These are phyloP conservation scores for Tetrapyrgos nigripes DNA, from an alignment of 1,284 basidiomycete genomes.

Conservation along the genomic window DNA sequence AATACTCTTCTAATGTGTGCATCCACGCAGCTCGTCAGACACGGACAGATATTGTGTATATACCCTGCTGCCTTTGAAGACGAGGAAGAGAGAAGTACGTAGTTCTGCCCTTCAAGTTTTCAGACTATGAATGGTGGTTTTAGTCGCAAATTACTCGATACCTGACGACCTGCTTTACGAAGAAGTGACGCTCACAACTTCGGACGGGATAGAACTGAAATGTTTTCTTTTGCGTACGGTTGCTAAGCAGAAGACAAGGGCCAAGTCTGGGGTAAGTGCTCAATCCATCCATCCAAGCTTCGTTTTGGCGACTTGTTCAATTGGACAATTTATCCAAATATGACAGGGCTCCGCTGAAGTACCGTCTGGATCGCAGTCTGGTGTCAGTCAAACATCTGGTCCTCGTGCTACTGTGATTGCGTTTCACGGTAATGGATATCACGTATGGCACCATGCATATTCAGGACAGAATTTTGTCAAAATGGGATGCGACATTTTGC, in stretches of 20 bases:
- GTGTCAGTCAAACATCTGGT: no score
- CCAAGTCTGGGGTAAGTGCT: constrained; percentile 18
- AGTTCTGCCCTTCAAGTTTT: background rate
- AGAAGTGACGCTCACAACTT: constrained; percentile 15
- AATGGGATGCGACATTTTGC: constrained; percentile 42
- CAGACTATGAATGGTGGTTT: background rate
- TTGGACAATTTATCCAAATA: no score
- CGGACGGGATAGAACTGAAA: constrained; percentile 12
- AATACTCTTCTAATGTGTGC: background rate
- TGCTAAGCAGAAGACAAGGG: background rate
- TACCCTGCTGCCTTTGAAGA: constrained; percentile 20
- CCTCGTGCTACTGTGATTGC: constrained; percentile 38
- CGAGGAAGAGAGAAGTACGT: constrained; percentile 9
- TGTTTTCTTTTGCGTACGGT: constrained; percentile 15
- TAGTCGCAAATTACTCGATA: constrained; percentile 5
- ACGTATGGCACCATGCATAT: constrained; percentile 19
- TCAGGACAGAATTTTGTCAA: constrained; percentile 29
- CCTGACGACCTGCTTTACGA: constrained; percentile 5
- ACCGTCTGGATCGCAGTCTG: no score
- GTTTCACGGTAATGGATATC: constrained; percentile 48
- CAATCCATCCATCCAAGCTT: background rate
- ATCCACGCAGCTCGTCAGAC: constrained; percentile 1
- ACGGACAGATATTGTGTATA: constrained; percentile 14
- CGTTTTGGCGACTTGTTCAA: no score
- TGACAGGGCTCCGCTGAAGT: no score